Evolutionary conservation across 1,284 basidiomycete genomes (phyloP).

Genomic region (Cryptococcus sp.): DNA sequence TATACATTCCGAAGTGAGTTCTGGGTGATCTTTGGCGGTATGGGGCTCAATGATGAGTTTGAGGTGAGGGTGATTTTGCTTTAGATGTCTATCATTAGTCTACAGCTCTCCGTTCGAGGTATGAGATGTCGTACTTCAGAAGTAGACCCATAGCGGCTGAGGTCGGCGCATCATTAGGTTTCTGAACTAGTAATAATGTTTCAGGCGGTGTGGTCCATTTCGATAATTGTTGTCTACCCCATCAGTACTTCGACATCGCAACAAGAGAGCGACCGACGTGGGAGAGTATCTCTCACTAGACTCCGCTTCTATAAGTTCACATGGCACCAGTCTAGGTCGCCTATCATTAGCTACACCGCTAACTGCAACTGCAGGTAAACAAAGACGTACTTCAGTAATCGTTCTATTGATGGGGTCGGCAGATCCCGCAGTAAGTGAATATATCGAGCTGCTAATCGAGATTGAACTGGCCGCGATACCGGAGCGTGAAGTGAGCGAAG

Average conservation of each 20-base stretch:
- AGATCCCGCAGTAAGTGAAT: conserved; percentile 29
- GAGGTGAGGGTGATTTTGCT: conserved; percentile 24
- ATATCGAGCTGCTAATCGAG: not conserved
- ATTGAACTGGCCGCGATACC: not conserved
- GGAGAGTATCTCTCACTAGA: conserved; percentile 11
- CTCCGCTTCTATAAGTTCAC: conserved; percentile 11
- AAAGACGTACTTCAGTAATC: conserved; percentile 15
- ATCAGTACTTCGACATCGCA: not conserved
- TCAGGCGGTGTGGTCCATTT: conserved; percentile 35
- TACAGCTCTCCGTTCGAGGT: conserved; percentile 41
- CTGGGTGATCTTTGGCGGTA: conserved; percentile 33
- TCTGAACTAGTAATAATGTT: conserved; percentile 53
- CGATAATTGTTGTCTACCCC: conserved; percentile 25
- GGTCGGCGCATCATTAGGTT: conserved; percentile 49
- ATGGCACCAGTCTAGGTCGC: conserved; percentile 3
- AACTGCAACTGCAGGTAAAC: not conserved
- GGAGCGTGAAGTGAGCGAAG: not conserved
- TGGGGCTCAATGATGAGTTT: conserved; percentile 39
- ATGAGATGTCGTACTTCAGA: conserved; percentile 34
- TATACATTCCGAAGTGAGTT: conserved; percentile 27
- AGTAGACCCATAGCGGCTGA: conserved; percentile 47
- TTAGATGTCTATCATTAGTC: conserved; percentile 20
- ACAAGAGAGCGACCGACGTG: conserved; percentile 4
- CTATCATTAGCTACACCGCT: not conserved
- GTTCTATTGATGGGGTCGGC: conserved; percentile 13